Base-by-base conservation (phyloP, 352 stramenopile genomes). In the Sclerospora graminicola region DNA sequence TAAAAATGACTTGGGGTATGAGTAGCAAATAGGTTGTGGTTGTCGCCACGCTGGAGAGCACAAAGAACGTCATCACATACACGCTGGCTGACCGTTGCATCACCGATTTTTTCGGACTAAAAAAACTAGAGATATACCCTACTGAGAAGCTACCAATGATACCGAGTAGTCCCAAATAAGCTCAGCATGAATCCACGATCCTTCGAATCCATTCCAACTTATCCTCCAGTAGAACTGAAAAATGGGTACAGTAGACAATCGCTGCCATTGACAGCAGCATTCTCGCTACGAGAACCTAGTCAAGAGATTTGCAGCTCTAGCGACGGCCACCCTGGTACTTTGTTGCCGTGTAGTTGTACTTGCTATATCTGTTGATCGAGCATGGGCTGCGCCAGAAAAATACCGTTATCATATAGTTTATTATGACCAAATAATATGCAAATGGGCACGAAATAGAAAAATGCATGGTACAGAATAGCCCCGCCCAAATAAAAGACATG, bases 221-320 rank as follows among this genome's bases (percentile, higher is more conserved):
- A 46, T 86, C 78, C 58, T 90, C 75, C 2, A 90, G 54, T 30
- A 90, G 46, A 33, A 73, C 63, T 7, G 73, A 81, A 24, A 90
- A 90, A 36, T 90, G 78, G 8, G 75, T 84, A 28, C 78, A 72
- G 26, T 86, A 86, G 19, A 90, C 42, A 48, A 90, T 82, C 26
- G 70, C 70, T 7, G 75, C 72, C 63, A 84, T 84, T 6, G 78
- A 70, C 42, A 88, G 67, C 50, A 90, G 49, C 28, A 90, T 41
- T 1, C 75, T 75, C 28, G 77, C 78, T 31, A 84, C 26, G 24
- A 90, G 54, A n/a, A n/a, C n/a, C n/a, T n/a, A n/a, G n/a, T n/a
- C n/a, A n/a, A n/a, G n/a, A n/a, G n/a, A n/a, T n/a, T n/a, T n/a
- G n/a, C n/a, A n/a, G n/a, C n/a, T n/a, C n/a, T n/a, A n/a, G n/a